phyloP scores from a whole-genome alignment of 345 rosid genomes.

The Eucalyptus leucophloia region DNA sequence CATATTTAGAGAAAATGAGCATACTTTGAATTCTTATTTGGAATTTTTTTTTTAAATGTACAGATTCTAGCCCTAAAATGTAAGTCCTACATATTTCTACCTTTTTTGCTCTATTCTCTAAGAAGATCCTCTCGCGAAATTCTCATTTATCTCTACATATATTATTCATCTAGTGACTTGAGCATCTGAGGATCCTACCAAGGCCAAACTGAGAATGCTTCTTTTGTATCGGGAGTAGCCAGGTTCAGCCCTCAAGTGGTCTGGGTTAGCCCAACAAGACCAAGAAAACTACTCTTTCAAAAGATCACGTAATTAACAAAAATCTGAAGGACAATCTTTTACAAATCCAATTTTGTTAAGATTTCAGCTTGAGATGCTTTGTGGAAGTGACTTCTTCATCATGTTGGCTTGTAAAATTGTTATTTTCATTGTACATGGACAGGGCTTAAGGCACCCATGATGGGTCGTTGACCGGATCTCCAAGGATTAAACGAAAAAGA shows the following conservation, averaged over 20 bases:
- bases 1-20: not conserved
- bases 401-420: not conserved
- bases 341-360: not conserved
- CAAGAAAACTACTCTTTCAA: too few species aligned
- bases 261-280: not conserved
- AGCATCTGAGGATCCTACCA: not conserved
- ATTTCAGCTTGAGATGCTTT: not conserved
- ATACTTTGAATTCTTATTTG: not conserved
- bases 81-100: not conserved
- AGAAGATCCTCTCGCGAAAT: not conserved
- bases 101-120: not conserved
- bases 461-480: too few species aligned
- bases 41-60: not conserved
- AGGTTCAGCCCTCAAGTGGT: not conserved
- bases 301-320: not conserved
- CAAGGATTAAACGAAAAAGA: too few species aligned
- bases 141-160: not conserved
- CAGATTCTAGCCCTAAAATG: not conserved
- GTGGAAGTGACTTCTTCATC: not conserved
- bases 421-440: too few species aligned
- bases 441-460: too few species aligned
- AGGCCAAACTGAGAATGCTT: not conserved
- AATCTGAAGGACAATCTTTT: not conserved
- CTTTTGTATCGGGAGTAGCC: not conserved
- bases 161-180: too few species aligned